phyloP scores from a whole-genome alignment of 2,329 filamentous ascomycete species.

The Pseudopyrenochaeta lycopersici region DNA sequence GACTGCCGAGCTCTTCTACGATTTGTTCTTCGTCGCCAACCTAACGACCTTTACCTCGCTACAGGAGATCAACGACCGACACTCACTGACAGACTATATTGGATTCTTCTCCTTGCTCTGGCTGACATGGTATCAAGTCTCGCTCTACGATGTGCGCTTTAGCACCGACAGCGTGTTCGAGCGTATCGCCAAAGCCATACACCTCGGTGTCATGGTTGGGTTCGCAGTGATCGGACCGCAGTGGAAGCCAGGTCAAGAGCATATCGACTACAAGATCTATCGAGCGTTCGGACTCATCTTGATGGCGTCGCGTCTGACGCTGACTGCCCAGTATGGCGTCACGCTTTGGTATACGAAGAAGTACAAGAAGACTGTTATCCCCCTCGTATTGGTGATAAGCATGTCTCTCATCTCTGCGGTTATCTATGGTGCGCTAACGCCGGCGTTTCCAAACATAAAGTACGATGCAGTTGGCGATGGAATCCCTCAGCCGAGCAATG shows the following conservation, averaged over 20 bases:
- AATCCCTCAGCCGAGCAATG: conserved; percentile 29
- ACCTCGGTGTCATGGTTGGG: conserved; percentile 71
- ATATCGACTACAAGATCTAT: conserved; percentile 54
- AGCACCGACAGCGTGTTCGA: conserved; percentile 71
- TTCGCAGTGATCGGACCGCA: conserved; percentile 67
- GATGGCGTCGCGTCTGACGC: conserved; percentile 48
- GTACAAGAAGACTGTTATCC: conserved; percentile 38
- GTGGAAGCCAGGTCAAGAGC: conserved; percentile 47
- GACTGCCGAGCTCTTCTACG: conserved; percentile 67
- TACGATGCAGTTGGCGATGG: conserved; percentile 4
- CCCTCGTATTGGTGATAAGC: conserved; percentile 44
- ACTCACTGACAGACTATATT: conserved; percentile 55
- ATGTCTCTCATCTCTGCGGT: conserved; percentile 45
- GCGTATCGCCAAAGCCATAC: conserved; percentile 65
- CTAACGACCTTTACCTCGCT: conserved; percentile 68
- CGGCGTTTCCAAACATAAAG: conserved; percentile 30
- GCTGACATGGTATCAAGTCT: conserved; percentile 74
- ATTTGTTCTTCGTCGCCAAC: conserved; percentile 68
- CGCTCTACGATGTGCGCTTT: conserved; percentile 72
- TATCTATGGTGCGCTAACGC: conserved; percentile 44
- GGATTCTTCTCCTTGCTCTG: conserved; percentile 68
- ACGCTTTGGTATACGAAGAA: conserved; percentile 45
- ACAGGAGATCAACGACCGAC: conserved; percentile 63
- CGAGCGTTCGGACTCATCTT: conserved; percentile 48
- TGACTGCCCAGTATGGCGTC: conserved; percentile 51